Evolutionary conservation across 768 basidiomycete genomes (phyloP).

Genomic region (Podaxis carcinomalis): DNA sequence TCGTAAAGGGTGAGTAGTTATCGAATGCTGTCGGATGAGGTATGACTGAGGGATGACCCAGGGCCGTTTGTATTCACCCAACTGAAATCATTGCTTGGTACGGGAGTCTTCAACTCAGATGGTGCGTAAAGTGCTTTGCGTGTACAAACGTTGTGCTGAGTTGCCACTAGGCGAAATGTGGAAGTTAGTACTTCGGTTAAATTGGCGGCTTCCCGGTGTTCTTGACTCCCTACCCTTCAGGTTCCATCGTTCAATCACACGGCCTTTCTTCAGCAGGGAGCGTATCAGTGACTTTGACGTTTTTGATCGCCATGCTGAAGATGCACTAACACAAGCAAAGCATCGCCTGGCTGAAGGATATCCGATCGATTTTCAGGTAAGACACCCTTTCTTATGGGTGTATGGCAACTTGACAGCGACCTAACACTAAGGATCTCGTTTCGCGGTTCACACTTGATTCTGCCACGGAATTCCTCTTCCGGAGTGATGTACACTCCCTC

Average conservation of each 20-base stretch:
- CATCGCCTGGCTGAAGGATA: conserved; percentile 39
- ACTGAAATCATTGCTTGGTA: conserved; percentile 38
- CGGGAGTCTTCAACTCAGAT: conserved; percentile 58
- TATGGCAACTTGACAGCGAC: neutral
- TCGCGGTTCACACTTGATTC: conserved; percentile 59
- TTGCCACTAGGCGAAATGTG: conserved; percentile 47
- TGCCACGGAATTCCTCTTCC: conserved; percentile 59
- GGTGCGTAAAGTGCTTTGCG: conserved; percentile 26
- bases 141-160: neutral
- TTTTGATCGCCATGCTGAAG: conserved; percentile 50
- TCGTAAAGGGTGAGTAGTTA: conserved; percentile 32
- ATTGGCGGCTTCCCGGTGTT: neutral
- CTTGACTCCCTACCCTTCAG: conserved; percentile 20
- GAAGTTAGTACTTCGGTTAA: conserved; percentile 40
- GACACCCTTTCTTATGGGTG: neutral
- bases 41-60: conserved; percentile 12
- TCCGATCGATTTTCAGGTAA: conserved; percentile 59
- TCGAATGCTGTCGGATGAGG: neutral
- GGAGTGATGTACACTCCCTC: conserved; percentile 45
- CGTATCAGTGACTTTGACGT: conserved; percentile 57
- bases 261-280: conserved; percentile 65
- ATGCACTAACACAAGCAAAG: conserved; percentile 39
- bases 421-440: conserved; percentile 30
- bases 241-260: conserved; percentile 60
- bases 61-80: conserved; percentile 24